Conservation (phyloP, 2,329 filamentous ascomycete species). For the Neurospora crassa region DNA sequence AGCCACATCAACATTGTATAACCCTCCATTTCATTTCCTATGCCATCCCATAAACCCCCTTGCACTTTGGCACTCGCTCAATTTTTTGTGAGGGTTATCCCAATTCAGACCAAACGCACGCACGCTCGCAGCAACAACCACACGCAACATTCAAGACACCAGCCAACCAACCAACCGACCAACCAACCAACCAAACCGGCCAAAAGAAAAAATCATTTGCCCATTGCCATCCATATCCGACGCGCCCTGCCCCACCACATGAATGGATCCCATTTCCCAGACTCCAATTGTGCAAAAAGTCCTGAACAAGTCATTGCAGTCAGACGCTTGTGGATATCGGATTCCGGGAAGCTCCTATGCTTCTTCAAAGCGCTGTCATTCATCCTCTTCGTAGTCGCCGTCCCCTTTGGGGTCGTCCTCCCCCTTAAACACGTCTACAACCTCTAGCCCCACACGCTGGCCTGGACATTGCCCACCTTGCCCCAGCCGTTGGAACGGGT, state of each 20-base stretch:
- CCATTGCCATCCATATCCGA: slow-evolving; percentile 6
- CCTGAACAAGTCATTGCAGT: slow-evolving; percentile 1
- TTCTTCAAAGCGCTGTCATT: not conserved
- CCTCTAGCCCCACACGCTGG: slow-evolving; percentile 82
- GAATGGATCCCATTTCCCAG: slow-evolving; percentile 4
- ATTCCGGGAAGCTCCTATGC: not conserved
- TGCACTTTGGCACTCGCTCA: not conserved
- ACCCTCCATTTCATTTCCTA: not conserved
- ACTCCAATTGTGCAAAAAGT: slow-evolving; percentile 6
- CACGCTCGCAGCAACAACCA: not conserved
- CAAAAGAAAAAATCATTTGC: slow-evolving; percentile 4
- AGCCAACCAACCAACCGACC: not conserved
- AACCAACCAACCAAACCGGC: slow-evolving; percentile 1
- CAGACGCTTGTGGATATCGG: not conserved
- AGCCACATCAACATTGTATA: not conserved
- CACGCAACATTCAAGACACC: not conserved
- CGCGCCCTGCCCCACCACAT: slow-evolving; percentile 3
- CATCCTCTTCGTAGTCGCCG: not conserved
- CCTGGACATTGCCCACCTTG: slow-evolving; percentile 73
- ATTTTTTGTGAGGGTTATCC: not conserved
- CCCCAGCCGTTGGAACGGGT: slow-evolving; percentile 77
- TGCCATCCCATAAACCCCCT: not conserved
- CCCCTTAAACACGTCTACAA: not conserved
- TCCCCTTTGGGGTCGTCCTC: not conserved
- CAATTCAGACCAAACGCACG: not conserved